Conservation (phyloP, 2,329 filamentous ascomycete species). For the Neonectria coccinea region DNA sequence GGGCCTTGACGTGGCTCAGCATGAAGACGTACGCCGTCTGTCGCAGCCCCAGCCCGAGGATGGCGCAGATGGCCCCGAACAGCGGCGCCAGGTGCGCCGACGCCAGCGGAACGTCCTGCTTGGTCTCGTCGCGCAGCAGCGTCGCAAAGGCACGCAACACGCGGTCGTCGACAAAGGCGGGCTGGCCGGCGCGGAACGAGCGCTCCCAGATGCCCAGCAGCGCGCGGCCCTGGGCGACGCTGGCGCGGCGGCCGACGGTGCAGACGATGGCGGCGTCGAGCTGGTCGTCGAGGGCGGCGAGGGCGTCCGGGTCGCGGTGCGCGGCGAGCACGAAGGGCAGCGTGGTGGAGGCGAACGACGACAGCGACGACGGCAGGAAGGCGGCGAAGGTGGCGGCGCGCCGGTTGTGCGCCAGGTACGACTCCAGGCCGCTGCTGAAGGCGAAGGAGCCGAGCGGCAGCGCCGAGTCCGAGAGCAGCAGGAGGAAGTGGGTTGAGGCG, state of each 20-base stretch:
- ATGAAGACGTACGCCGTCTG: constrained; percentile 82
- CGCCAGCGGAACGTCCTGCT: constrained; percentile 54
- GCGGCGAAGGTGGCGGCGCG: constrained; percentile 63
- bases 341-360: constrained; percentile 76
- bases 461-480: constrained; percentile 84
- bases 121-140: constrained; percentile 48
- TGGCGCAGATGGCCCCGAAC: constrained; percentile 73
- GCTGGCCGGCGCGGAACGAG: constrained; percentile 64
- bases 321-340: constrained; percentile 81
- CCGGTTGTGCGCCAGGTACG: constrained; percentile 77
- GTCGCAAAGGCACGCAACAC: constrained; percentile 52
- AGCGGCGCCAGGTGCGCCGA: constrained; percentile 78
- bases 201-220: constrained; percentile 82
- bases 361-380: constrained; percentile 78
- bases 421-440: constrained; percentile 86
- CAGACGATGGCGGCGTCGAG: constrained; percentile 83
- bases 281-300: constrained; percentile 75
- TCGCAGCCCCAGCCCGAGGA: constrained; percentile 69
- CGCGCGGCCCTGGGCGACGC: constrained; percentile 80
- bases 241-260: constrained; percentile 81
- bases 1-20: constrained; percentile 79
- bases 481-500: constrained; percentile 70
- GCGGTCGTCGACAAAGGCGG: constrained; percentile 41
- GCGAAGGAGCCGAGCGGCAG: constrained; percentile 88
- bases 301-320: constrained; percentile 63